Conservation (phyloP, 371 early-diverging fungal species). For the Vairimorpha apis region DNA sequence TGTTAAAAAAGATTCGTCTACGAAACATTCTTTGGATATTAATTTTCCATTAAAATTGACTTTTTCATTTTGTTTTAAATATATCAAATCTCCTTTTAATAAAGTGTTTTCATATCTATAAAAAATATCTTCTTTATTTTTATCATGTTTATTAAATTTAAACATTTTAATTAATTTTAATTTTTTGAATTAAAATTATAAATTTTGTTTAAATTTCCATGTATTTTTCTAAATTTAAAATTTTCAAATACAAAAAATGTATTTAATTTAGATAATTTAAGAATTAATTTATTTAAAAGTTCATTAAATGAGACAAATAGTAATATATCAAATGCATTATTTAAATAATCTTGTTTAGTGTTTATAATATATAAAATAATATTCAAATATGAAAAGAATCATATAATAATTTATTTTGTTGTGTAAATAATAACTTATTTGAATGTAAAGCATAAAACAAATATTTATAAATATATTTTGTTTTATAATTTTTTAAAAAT, state of each 20-base stretch:
- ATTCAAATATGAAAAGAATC: not conserved
- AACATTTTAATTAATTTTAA: not conserved
- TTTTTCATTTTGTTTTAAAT: not conserved
- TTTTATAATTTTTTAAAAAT: not conserved
- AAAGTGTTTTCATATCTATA: not conserved
- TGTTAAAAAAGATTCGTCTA: constrained; percentile 5
- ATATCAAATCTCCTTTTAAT: not conserved
- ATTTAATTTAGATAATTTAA: not conserved
- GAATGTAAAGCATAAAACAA: not conserved
- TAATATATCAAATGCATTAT: not conserved
- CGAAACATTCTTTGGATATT: not conserved
- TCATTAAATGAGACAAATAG: not conserved
- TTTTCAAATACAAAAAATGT: not conserved
- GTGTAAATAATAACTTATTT: not conserved
- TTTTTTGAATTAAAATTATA: not conserved
- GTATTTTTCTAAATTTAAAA: not conserved
- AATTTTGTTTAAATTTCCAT: not conserved
- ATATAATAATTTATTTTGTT: not conserved
- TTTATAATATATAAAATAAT: not conserved
- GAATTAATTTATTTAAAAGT: not conserved
- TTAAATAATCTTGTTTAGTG: not conserved
- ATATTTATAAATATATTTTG: not conserved
- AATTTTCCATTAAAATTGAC: not conserved
- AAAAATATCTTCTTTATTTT: not conserved
- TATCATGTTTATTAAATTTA: not conserved